Evolutionary conservation across 2,329 filamentous ascomycete genomes (phyloP).

Genomic region (Pseudocercospora macadamiae): DNA sequence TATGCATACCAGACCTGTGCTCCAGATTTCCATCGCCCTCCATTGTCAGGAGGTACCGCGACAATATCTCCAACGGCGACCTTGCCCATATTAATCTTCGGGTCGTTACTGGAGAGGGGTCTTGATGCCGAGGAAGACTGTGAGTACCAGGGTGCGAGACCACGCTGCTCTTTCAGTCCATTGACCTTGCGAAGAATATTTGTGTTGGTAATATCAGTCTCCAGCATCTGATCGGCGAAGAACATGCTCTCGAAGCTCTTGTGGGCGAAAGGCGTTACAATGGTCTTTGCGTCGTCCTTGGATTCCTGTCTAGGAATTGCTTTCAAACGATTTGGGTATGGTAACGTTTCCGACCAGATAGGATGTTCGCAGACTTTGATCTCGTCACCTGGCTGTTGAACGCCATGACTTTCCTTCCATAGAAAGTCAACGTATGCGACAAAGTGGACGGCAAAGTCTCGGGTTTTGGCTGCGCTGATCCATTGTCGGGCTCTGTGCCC

Average conservation of each 20-base stretch:
- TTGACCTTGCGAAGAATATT: conserved; percentile 28
- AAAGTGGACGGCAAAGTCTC: conserved; percentile 67
- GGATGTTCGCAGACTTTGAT: conserved; percentile 27
- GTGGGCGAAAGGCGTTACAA: conserved; percentile 72
- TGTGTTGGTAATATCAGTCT: conserved; percentile 20
- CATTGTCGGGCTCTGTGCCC: no score
- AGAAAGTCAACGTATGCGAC: conserved; percentile 65
- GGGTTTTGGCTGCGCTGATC: conserved; percentile 50
- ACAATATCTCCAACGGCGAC: conserved; percentile 55
- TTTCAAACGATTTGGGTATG: conserved; percentile 27
- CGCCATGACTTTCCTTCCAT: conserved; percentile 63
- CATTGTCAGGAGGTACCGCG: conserved; percentile 49
- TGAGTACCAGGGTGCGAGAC: conserved; percentile 30
- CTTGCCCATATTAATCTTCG: conserved; percentile 12
- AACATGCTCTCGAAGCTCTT: conserved; percentile 66
- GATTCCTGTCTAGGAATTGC: conserved; percentile 35
- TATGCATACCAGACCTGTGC: conserved; percentile 68
- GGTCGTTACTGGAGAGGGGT: neutral
- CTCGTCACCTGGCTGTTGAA: conserved; percentile 39
- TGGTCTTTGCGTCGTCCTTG: conserved; percentile 48
- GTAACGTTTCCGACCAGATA: conserved; percentile 11
- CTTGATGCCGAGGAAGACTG: neutral
- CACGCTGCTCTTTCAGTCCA: conserved; percentile 27
- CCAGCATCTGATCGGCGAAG: conserved; percentile 58
- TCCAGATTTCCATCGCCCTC: conserved; percentile 59